Evolutionary conservation across 352 stramenopile species (phyloP).

Genomic region (Blastocystis sp.): DNA sequence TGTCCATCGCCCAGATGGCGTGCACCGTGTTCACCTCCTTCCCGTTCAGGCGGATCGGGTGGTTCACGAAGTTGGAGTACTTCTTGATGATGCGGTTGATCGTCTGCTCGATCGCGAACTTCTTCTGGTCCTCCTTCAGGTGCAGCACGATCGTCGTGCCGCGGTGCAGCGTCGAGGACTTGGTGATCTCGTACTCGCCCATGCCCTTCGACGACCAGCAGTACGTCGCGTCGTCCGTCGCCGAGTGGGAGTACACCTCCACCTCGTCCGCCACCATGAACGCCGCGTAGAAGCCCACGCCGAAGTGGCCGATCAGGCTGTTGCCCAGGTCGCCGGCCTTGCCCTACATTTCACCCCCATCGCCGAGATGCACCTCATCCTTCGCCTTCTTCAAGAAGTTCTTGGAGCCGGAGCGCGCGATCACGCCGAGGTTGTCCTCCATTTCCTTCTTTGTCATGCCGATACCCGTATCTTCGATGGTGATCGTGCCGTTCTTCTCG

Average conservation of each 20-base stretch:
- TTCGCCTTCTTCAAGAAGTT: slow-evolving; percentile 89
- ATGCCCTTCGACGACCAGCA: slow-evolving; percentile 81
- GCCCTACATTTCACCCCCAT: slow-evolving; percentile 54
- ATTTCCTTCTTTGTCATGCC: slow-evolving; percentile 96
- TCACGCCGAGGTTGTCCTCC: slow-evolving; percentile 94
- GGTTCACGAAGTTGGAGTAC: slow-evolving; percentile 99
- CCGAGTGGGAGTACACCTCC: slow-evolving; percentile 79
- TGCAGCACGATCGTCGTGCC: slow-evolving; percentile 95
- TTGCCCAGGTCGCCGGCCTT: slow-evolving; percentile 72
- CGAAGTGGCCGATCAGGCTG: slow-evolving; percentile 93
- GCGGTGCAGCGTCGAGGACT: slow-evolving; percentile 77
- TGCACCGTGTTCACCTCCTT: slow-evolving; percentile 95
- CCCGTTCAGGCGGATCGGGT: slow-evolving; percentile 94
- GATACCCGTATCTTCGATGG: slow-evolving; percentile 94
- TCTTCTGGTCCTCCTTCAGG: slow-evolving; percentile 89
- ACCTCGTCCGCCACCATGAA: slow-evolving; percentile 98
- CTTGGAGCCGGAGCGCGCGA: slow-evolving; percentile 93
- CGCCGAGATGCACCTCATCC: slow-evolving; percentile 72
- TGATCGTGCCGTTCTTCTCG: slow-evolving; percentile 89
- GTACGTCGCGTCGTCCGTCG: slow-evolving; percentile 61
- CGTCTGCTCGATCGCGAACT: slow-evolving; percentile 84
- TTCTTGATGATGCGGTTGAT: slow-evolving; percentile 94
- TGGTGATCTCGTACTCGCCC: slow-evolving; percentile 78
- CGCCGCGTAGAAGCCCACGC: slow-evolving; percentile 98
- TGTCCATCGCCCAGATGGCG: slow-evolving; percentile 93